Percentiles rank a stretch among this genome's conserved stretches.
These are phyloP conservation scores for Mucor sp. DNA, from an alignment of 371 early-diverging fungal genomes.

Conservation along the genomic window DNA sequence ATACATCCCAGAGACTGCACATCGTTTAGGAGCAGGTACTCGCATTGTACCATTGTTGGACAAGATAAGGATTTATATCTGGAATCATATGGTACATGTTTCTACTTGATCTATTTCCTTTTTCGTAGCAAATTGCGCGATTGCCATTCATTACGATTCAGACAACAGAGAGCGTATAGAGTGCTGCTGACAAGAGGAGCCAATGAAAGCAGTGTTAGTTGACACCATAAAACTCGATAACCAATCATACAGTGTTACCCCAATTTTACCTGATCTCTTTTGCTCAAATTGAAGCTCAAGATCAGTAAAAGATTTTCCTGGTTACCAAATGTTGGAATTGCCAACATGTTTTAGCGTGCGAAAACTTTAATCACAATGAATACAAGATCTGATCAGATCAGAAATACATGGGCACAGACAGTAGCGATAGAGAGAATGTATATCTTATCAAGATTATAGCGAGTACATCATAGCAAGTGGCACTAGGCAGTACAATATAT, in stretches of 20 bases:
- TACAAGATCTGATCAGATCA: neutral
- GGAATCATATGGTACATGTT: constrained; percentile 4
- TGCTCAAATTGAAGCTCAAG: neutral
- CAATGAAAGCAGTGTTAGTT: constrained; percentile 7
- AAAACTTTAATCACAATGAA: constrained; percentile 2
- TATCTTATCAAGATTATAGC: neutral
- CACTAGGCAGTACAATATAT: neutral
- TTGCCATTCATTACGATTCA: neutral
- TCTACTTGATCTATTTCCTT: constrained; percentile 1
- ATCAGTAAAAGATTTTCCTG: constrained; percentile 5
- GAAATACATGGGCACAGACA: neutral
- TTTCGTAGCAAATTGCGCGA: neutral
- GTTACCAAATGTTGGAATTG: neutral
- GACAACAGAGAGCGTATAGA: neutral
- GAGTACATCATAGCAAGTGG: neutral
- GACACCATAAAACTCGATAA: constrained; percentile 1
- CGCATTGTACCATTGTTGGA: neutral
- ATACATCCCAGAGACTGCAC: too few relatives aligned
- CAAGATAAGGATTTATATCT: neutral
- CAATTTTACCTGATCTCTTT: constrained; percentile 6
- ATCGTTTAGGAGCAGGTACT: neutral
- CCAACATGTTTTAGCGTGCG: neutral
- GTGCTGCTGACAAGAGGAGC: neutral
- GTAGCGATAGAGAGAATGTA: neutral
- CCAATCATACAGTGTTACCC: neutral